These are phyloP conservation scores for Pyrenochaeta sp. DNA, from an alignment of 2,329 filamentous ascomycete genomes.

Conservation along the genomic window DNA sequence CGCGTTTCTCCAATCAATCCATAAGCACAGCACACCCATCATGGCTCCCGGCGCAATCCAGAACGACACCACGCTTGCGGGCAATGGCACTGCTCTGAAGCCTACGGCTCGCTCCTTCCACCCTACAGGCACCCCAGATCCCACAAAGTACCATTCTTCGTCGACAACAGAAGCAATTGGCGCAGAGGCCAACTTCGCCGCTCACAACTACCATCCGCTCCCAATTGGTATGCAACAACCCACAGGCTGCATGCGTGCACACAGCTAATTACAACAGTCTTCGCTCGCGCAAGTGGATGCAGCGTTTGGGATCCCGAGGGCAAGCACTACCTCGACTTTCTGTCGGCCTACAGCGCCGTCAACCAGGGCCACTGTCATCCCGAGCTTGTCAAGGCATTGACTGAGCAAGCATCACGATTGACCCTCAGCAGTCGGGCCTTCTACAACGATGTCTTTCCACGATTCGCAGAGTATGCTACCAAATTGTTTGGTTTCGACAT, in stretches of 20 bases:
- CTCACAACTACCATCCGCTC: constrained; percentile 98
- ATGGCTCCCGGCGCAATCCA: constrained; percentile 49
- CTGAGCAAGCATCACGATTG: constrained; percentile 86
- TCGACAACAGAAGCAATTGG: constrained; percentile 83
- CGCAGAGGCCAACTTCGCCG: constrained; percentile 83
- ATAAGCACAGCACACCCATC: constrained; percentile 24
- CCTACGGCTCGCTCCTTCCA: constrained; percentile 50
- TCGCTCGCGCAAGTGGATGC: constrained; percentile 82
- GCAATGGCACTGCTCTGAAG: constrained; percentile 44
- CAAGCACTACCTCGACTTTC: constrained; percentile 90
- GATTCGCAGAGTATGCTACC: constrained; percentile 92
- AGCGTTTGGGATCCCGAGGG: constrained; percentile 98
- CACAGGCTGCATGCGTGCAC: neutral
- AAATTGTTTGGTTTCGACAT: constrained; percentile 93
- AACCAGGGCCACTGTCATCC: constrained; percentile 99
- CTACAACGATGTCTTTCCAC: constrained; percentile 97
- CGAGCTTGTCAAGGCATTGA: constrained; percentile 88
- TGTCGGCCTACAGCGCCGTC: constrained; percentile 96
- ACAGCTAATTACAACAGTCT: constrained; percentile 53
- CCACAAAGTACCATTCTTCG: constrained; percentile 72
- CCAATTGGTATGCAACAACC: constrained; percentile 69
- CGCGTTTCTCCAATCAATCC: constrained; percentile 20
- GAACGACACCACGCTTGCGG: constrained; percentile 27
- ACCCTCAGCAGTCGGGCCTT: constrained; percentile 95
- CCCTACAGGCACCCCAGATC: constrained; percentile 47